These are phyloP conservation scores for Eragrostis tef DNA, from an alignment of 202 grass and related monocot genomes.

Conservation along the genomic window DNA sequence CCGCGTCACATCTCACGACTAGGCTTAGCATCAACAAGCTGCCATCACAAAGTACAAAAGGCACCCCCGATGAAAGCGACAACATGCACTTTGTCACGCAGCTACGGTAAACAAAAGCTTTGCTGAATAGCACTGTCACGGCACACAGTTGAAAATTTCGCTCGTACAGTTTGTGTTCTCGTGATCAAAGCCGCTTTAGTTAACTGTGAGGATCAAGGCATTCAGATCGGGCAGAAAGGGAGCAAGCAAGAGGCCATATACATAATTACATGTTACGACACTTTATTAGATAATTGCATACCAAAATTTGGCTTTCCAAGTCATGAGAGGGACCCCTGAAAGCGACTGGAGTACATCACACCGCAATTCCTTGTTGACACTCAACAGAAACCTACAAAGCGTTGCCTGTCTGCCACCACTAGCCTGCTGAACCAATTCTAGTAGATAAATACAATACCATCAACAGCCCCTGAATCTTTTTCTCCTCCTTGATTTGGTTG, in stretches of 20 bases:
- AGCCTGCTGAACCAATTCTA: conserved; percentile 43
- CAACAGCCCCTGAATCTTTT: conserved; percentile 8
- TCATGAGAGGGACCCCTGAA: conserved; percentile 50
- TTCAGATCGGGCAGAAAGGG: not conserved
- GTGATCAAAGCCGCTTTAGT: not conserved
- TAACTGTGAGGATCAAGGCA: conserved; percentile 3
- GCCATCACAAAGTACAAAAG: conserved; percentile 6
- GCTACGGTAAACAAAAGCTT: not conserved
- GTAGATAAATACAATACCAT: conserved; percentile 32
- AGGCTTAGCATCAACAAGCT: conserved; percentile 21
- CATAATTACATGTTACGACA: conserved; percentile 27
- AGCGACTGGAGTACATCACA: conserved; percentile 37
- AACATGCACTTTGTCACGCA: not conserved
- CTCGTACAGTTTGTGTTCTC: not conserved
- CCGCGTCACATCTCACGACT: not conserved
- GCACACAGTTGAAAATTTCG: conserved; percentile 7
- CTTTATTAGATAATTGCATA: conserved; percentile 52
- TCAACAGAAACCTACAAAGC: conserved; percentile 14
- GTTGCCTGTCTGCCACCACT: conserved; percentile 26
- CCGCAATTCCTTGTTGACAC: conserved; percentile 33
- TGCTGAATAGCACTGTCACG: not conserved
- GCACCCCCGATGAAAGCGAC: not conserved
- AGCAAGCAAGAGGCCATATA: no score
- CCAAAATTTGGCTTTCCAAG: conserved; percentile 52
- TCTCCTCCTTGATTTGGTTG: not conserved